A percentile compares a stretch with the other conserved stretches of the same genome.
phyloP scores from a whole-genome alignment of 495 filamentous ascomycete species.

The Cudoniella acicularis region DNA sequence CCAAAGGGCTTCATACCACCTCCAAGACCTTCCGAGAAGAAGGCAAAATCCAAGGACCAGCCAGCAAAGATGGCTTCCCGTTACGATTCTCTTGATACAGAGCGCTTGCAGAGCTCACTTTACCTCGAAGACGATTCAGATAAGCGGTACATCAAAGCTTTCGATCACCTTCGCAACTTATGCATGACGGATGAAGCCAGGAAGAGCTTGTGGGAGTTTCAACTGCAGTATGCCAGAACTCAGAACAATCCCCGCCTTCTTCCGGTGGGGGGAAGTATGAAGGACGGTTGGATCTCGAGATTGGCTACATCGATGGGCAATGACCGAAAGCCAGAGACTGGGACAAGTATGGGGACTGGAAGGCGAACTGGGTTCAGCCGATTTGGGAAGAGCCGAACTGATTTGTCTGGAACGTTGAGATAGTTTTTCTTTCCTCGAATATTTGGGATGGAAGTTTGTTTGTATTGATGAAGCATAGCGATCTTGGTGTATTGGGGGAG shows the following conservation, averaged over 20 bases:
- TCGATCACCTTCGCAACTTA: slow-evolving; percentile 40
- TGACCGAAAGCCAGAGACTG: slow-evolving; percentile 8
- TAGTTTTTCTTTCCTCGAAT: no score
- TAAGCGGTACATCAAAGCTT: slow-evolving; percentile 41
- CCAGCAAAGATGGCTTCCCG: no score
- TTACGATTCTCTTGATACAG: background rate
- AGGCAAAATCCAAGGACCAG: background rate
- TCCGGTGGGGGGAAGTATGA: slow-evolving; percentile 32
- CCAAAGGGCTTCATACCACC: background rate
- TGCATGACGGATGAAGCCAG: slow-evolving; percentile 49
- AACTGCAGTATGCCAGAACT: slow-evolving; percentile 37
- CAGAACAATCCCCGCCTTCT: slow-evolving; percentile 25
- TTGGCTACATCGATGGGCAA: background rate
- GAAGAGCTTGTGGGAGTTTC: slow-evolving; percentile 43
- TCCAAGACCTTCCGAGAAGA: background rate
- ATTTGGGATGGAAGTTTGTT: background rate
- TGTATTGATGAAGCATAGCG: background rate
- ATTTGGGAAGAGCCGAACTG: slow-evolving; percentile 7
- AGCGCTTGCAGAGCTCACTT: background rate
- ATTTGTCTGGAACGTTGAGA: no score
- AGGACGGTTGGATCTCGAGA: slow-evolving; percentile 5
- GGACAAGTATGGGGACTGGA: slow-evolving; percentile 18
- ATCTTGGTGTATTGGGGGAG: background rate
- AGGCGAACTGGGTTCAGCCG: slow-evolving; percentile 6
- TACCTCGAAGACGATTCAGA: slow-evolving; percentile 33